Evolutionary conservation across 306 rosid species (phyloP), one percentile per base, ranked within the genome.

Genomic region (Dalbergia oliveri): DNA sequence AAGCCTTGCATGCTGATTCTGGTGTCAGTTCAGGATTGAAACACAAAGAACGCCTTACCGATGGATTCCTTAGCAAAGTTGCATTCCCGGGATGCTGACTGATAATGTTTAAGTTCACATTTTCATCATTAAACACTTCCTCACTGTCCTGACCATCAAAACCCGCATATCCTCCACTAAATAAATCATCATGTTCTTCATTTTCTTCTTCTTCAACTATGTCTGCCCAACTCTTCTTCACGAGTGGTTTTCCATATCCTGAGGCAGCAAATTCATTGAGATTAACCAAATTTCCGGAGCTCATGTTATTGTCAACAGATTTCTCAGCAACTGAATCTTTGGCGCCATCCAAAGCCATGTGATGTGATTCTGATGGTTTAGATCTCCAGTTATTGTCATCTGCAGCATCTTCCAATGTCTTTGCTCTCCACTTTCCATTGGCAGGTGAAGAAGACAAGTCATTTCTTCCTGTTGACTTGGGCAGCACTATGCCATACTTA

Each of bases 161-260:
- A 59, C 61, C 23, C 65, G 61, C 15, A 58, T 51, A 69, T 62
- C 61, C 50, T 76, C 76, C 85, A 12, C 70, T 34, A 34, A 73
- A 72, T 39, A 87, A 37, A 8, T 73, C 81, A 5, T 66, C 78
- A 7, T 78, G 19, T 35, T 85, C 91, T 76, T 90, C 96, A 75
- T 86, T 85, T 86, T 94, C 96, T 60, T 92, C 98, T 87, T 94
- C 99, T 87, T 95, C 98, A 12, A 71, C 97, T 83, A 93, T 84
- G 68, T 95, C 99, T 66, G 99, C 99, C 99, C 99, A 95, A 50
- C 99, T 93, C 81, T 91, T 95, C 92, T 89, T 89, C 72, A 34
- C 60, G 5, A 58, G 26, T 18, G 77, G 59, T 47, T 84, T 73
- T 53, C 16, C 19, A 39, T 54, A 81, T 75, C 80, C 88, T 35